Evolutionary conservation across 2,329 filamentous ascomycete genomes (phyloP).

Genomic region (Ceratocystis ficicola): DNA sequence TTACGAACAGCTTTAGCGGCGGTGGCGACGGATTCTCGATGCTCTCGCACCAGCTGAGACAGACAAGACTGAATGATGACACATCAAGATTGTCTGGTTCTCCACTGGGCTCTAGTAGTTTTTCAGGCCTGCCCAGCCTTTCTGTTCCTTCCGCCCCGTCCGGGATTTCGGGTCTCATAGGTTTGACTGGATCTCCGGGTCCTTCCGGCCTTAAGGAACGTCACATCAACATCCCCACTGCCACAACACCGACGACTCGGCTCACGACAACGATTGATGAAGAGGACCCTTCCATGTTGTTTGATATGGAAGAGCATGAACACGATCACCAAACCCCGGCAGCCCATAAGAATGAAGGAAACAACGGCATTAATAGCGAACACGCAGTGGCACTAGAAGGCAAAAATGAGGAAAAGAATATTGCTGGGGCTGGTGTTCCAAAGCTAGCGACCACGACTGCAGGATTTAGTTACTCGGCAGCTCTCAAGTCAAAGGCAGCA

Average conservation of each 20-base stretch:
- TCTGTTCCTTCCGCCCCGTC: neutral
- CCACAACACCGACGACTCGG: conserved; percentile 13
- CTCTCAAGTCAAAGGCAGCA: conserved; percentile 20
- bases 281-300: conserved; percentile 20
- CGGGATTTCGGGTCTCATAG: neutral
- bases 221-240: conserved; percentile 1
- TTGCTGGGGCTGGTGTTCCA: neutral
- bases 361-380: neutral
- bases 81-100: conserved; percentile 13
- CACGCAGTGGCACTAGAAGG: neutral
- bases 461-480: conserved; percentile 20
- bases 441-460: conserved; percentile 7
- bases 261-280: conserved; percentile 21
- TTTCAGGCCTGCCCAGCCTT: conserved; percentile 1
- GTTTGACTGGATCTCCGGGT: neutral
- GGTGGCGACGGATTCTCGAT: conserved; percentile 19
- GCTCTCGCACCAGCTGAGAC: conserved; percentile 19
- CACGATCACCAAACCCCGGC: neutral
- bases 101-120: conserved; percentile 11
- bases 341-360: neutral
- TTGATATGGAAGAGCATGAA: conserved; percentile 22
- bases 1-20: conserved; percentile 8
- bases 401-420: neutral
- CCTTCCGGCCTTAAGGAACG: conserved; percentile 12
- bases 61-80: conserved; percentile 15